Percentiles rank a stretch among this genome's conserved stretches.
phyloP scores from a whole-genome alignment of 306 rosid genomes.

The Myrica gale region DNA sequence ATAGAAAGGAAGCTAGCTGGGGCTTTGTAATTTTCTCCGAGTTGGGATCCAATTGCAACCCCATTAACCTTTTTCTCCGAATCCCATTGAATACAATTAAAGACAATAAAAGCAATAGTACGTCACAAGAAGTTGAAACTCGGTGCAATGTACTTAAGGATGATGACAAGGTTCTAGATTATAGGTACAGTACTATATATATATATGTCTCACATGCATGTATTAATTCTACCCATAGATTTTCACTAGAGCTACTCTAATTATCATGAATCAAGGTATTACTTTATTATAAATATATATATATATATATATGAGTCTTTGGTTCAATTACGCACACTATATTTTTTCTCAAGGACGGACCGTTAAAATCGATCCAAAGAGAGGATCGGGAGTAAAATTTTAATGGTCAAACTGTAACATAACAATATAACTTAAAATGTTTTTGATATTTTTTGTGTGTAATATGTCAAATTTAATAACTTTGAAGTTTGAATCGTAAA shows the following conservation, averaged over 20 bases:
- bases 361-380: no score
- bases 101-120: slow-evolving; percentile 32
- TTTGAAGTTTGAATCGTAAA: no score
- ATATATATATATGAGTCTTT: no score
- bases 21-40: slow-evolving; percentile 7
- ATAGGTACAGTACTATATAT: background rate
- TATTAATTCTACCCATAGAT: background rate
- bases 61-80: slow-evolving; percentile 28
- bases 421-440: no score
- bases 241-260: background rate
- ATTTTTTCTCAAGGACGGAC: no score
- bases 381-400: no score
- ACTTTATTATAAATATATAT: no score
- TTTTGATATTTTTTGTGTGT: no score
- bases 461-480: no score
- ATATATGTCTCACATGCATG: background rate
- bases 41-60: slow-evolving; percentile 32
- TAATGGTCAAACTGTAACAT: no score
- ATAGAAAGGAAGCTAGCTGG: slow-evolving; percentile 45
- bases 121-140: slow-evolving; percentile 56
- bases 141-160: slow-evolving; percentile 1
- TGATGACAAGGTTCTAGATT: slow-evolving; percentile 13
- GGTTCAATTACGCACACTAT: no score
- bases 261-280: no score
- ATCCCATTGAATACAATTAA: slow-evolving; percentile 41